A percentile compares a stretch with the other conserved stretches of the same genome.
These are phyloP conservation scores for Trametes gibbosa DNA, from an alignment of 768 basidiomycete species.

Conservation along the genomic window DNA sequence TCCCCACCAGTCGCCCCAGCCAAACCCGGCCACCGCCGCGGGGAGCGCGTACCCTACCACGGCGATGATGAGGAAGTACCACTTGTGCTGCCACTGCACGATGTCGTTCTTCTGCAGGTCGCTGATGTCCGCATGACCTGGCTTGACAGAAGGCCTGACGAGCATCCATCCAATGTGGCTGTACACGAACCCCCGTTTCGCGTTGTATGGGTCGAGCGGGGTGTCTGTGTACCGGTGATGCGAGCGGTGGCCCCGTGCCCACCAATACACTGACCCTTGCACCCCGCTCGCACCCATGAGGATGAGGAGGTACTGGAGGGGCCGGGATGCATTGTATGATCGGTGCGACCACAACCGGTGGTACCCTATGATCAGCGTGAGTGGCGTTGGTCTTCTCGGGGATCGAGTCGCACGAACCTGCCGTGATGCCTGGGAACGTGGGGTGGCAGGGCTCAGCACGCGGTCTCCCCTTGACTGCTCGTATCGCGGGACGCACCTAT, in stretches of 20 bases:
- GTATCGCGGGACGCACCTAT: constrained; percentile 3
- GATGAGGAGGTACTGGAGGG: constrained; percentile 47
- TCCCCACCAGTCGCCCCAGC: constrained; percentile 54
- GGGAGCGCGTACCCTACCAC: constrained; percentile 47
- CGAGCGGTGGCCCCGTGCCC: constrained; percentile 53
- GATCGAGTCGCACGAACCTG: constrained; percentile 48
- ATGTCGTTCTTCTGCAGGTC: constrained; percentile 46
- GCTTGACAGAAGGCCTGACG: constrained; percentile 44
- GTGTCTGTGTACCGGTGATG: constrained; percentile 56
- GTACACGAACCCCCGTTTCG: constrained; percentile 49
- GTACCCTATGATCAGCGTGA: constrained; percentile 36
- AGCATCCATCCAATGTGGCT: constrained; percentile 55
- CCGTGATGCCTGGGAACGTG: constrained; percentile 13
- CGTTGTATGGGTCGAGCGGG: constrained; percentile 55
- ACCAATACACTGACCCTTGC: constrained; percentile 57
- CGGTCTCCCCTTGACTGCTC: neutral
- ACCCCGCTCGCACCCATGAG: constrained; percentile 48
- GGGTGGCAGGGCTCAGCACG: neutral
- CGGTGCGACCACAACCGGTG: constrained; percentile 58
- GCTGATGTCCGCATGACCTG: constrained; percentile 48
- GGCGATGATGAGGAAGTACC: constrained; percentile 43
- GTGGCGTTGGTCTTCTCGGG: neutral
- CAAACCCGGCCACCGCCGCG: constrained; percentile 44
- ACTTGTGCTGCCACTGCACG: constrained; percentile 52
- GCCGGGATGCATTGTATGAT: constrained; percentile 47